These are phyloP conservation scores for Globisporangium alternatum DNA, from an alignment of 352 stramenopile species.

Conservation along the genomic window DNA sequence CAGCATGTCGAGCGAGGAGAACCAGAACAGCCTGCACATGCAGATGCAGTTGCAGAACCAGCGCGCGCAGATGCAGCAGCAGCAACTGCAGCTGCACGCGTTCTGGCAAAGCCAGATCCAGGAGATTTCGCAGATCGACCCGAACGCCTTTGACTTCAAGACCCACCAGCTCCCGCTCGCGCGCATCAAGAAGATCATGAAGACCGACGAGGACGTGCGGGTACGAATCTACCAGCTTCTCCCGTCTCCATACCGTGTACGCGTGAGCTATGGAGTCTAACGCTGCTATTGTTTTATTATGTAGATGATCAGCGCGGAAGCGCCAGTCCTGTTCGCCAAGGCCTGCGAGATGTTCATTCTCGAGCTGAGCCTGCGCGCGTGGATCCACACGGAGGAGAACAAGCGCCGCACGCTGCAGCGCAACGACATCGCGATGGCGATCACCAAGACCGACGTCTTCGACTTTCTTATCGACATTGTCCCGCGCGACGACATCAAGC, in stretches of 20 bases:
- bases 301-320: constrained; percentile 93
- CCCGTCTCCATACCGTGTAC: neutral
- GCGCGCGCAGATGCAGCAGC: constrained; percentile 85
- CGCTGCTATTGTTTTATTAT: neutral
- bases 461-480: constrained; percentile 93
- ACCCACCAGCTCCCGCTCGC: constrained; percentile 90
- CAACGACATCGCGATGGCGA: constrained; percentile 88
- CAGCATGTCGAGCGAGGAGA: constrained; percentile 61
- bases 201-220: constrained; percentile 92
- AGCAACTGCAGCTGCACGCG: constrained; percentile 78
- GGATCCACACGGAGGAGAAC: constrained; percentile 91
- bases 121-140: constrained; percentile 87
- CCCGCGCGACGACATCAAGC: constrained; percentile 85
- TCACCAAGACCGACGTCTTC: constrained; percentile 91
- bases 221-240: constrained; percentile 26
- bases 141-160: constrained; percentile 85
- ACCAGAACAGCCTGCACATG: constrained; percentile 76
- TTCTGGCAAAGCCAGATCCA: constrained; percentile 90
- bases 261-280: neutral
- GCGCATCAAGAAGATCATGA: constrained; percentile 96
- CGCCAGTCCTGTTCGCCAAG: constrained; percentile 92
- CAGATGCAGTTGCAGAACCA: constrained; percentile 86
- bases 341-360: constrained; percentile 95
- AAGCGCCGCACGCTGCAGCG: constrained; percentile 92
- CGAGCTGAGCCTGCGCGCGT: constrained; percentile 86